Evolutionary conservation across 208 protist species (phyloP), one percentile per base, ranked within the genome.

Genomic region (Acanthamoeba royreba): DNA sequence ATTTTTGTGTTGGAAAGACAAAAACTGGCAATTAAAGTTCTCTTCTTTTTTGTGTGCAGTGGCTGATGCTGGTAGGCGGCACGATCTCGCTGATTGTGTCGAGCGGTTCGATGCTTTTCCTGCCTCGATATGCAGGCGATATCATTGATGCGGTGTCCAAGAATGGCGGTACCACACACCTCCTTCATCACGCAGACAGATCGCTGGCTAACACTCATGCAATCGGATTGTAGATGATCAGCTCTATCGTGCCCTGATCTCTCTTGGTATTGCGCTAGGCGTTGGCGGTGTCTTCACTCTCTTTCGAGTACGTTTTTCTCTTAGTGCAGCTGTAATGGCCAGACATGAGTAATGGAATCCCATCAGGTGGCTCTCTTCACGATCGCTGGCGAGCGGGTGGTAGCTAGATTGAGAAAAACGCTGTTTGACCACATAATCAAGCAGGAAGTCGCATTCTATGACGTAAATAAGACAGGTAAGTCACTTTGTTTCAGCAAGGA

Each of bases 121-220:
- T 90, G 9, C 83, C 83, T 0, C n/a, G 47, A 49, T 90, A 49
- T 33, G 83, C 83, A 8, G 83, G 83, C 43, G 22, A 90, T 38
- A 90, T 90, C 55, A 90, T 90, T 19, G 83, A 90, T n/a, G 83
- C 83, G 28, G 83, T 90, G 11, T 61, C 83, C 83, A 90, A 69
- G 19, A 49, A 69, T 35, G 83, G 83, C 28, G 83, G 83, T 90
- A 43, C 81, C 28, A 33, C 49, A 11, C 7, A 38, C 46, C 11
- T 42, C 74, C 7, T 9, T 85, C 13, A 22, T 85, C 45, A 5
- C 42, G 74, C 28, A 19, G 9, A 19, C 13, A 55, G 13, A 55
- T 55, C 13, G 19, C 66, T 85, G 22, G 46, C 19, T 52, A 35
- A 8, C 28, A 3, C 8, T 17, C 4, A 38, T 8, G 42, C 5